Evolutionary conservation across 2,329 filamentous ascomycete species (phyloP).

Genomic region (Ceratocystis albifundus): DNA sequence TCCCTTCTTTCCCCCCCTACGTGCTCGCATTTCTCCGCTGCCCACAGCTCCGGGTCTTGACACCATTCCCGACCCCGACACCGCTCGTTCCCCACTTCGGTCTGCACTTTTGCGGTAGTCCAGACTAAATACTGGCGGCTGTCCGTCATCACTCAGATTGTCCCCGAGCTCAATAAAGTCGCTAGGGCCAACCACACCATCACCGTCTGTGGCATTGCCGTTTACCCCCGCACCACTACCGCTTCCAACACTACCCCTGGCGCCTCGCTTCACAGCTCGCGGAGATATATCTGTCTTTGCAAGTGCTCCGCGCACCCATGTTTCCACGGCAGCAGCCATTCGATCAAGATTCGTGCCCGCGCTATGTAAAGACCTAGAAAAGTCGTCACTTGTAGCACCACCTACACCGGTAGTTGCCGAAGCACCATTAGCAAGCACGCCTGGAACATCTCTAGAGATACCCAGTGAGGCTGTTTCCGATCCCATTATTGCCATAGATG

Average conservation of each 20-base stretch:
- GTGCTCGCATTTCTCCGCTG: conserved; percentile 1
- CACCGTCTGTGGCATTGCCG: conserved; percentile 27
- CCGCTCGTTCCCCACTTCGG: neutral
- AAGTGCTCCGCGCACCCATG: conserved; percentile 78
- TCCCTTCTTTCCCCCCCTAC: conserved; percentile 12
- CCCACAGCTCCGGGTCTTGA: conserved; percentile 15
- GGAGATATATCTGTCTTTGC: conserved; percentile 37
- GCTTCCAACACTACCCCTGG: conserved; percentile 4
- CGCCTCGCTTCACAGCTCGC: neutral
- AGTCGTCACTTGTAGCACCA: conserved; percentile 26
- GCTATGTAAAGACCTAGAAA: conserved; percentile 25
- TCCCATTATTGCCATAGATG: conserved; percentile 54
- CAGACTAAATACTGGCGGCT: conserved; percentile 23
- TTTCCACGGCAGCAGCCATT: conserved; percentile 76
- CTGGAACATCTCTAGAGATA: conserved; percentile 33
- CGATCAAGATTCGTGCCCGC: conserved; percentile 57
- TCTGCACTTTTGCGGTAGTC: neutral
- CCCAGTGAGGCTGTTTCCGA: conserved; percentile 49
- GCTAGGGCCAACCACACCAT: conserved; percentile 32
- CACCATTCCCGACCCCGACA: neutral
- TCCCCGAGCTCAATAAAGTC: conserved; percentile 65
- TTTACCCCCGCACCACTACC: conserved; percentile 27
- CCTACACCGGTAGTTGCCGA: conserved; percentile 28
- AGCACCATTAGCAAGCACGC: conserved; percentile 41
- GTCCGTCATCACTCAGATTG: conserved; percentile 45